Conservation (phyloP, 2,329 filamentous ascomycete genomes). For the Pseudophaeomoniella oleicola region DNA sequence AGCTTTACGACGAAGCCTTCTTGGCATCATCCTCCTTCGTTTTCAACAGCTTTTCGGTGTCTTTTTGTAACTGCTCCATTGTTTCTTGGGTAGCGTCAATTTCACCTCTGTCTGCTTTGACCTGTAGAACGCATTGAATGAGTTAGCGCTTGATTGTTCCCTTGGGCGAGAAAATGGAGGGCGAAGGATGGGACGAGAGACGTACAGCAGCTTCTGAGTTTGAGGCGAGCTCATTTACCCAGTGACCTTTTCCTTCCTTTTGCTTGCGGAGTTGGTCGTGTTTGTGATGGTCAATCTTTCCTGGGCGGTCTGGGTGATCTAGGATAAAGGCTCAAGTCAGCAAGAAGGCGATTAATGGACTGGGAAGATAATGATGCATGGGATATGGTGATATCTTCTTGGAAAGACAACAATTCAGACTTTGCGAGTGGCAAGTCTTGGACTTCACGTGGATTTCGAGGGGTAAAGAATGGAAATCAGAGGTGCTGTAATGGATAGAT, state of each 20-base stretch:
- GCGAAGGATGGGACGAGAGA: neutral
- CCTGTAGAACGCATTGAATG: neutral
- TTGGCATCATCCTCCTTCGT: neutral
- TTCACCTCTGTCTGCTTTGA: slow-evolving; percentile 2
- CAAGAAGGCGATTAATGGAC: neutral
- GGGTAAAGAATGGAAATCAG: neutral
- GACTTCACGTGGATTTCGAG: too few species aligned
- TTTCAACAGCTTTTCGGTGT: neutral
- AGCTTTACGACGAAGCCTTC: neutral
- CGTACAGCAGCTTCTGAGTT: slow-evolving; percentile 6
- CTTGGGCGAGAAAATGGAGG: neutral
- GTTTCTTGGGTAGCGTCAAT: slow-evolving; percentile 1
- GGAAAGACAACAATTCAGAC: too few species aligned
- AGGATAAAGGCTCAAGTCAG: neutral
- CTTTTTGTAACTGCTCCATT: slow-evolving; percentile 1
- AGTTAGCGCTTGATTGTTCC: neutral
- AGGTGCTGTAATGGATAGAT: neutral
- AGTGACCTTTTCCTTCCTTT: slow-evolving; percentile 10
- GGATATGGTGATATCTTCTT: too few species aligned
- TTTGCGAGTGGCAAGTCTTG: too few species aligned
- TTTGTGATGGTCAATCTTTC: slow-evolving; percentile 10
- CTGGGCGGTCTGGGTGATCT: slow-evolving; percentile 9
- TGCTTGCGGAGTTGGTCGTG: slow-evolving; percentile 2
- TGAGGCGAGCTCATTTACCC: slow-evolving; percentile 12
- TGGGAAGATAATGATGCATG: too few species aligned